Evolutionary conservation across 1,284 basidiomycete genomes (phyloP).

Genomic region (Microbotryum scabiosae): DNA sequence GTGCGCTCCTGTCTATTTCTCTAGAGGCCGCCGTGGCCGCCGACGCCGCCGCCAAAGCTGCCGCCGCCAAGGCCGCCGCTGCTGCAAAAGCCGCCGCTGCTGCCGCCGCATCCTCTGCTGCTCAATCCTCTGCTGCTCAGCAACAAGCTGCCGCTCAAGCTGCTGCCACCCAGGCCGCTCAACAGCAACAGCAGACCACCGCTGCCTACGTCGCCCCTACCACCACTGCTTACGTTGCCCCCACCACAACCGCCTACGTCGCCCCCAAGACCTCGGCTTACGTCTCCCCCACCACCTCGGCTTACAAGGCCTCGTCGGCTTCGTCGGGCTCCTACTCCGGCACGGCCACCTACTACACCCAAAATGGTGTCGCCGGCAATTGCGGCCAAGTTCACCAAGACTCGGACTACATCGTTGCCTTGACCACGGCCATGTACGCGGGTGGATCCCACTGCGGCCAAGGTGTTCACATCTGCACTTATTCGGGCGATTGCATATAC

Average conservation of each 20-base stretch:
- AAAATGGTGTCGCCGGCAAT: conserved; percentile 36
- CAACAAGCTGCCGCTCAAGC: neutral
- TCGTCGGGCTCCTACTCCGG: conserved; percentile 62
- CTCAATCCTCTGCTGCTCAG: neutral
- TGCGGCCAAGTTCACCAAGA: conserved; percentile 36
- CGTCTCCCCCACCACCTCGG: conserved; percentile 31
- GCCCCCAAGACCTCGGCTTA: conserved; percentile 3
- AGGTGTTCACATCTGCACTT: conserved; percentile 35
- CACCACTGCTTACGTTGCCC: conserved; percentile 6
- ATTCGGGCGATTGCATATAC: neutral
- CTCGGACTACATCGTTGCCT: conserved; percentile 53
- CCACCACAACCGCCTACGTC: conserved; percentile 11
- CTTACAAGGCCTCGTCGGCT: conserved; percentile 47
- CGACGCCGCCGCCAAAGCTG: neutral
- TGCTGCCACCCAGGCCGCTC: no score
- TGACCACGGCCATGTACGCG: conserved; percentile 39
- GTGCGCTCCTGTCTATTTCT: no score
- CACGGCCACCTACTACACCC: conserved; percentile 50
- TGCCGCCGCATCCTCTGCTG: neutral
- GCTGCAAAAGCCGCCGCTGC: neutral
- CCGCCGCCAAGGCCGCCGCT: neutral
- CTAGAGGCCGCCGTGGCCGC: no score
- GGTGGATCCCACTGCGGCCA: conserved; percentile 59
- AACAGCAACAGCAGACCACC: neutral
- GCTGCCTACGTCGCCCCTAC: conserved; percentile 5